phyloP scores from a whole-genome alignment of 1,139 yeast species.

The Nakaseomyces bracarensis region DNA sequence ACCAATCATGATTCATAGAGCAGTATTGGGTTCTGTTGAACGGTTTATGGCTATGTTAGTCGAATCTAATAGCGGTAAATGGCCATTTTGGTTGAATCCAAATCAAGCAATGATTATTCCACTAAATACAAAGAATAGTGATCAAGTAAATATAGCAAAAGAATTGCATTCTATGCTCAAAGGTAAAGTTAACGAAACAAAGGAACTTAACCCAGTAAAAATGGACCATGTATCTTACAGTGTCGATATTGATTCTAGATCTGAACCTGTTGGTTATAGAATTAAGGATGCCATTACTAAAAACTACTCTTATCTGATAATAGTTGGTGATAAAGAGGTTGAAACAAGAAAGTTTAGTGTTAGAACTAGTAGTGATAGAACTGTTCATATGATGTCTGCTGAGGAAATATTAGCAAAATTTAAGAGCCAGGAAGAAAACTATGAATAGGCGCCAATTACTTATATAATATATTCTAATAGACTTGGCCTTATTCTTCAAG shows the following conservation, averaged over 20 bases:
- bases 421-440: slow-evolving; percentile 42
- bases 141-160: slow-evolving; percentile 39
- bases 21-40: slow-evolving; percentile 90
- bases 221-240: slow-evolving; percentile 56
- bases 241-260: slow-evolving; percentile 67
- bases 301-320: slow-evolving; percentile 71
- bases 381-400: slow-evolving; percentile 37
- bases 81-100: slow-evolving; percentile 99
- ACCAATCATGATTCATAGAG: slow-evolving; percentile 93
- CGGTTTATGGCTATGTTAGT: slow-evolving; percentile 83
- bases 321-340: slow-evolving; percentile 83
- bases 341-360: slow-evolving; percentile 55
- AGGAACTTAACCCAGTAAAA: slow-evolving; percentile 34
- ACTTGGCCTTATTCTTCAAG: background rate
- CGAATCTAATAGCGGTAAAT: slow-evolving; percentile 85
- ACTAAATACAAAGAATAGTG: slow-evolving; percentile 54
- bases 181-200: slow-evolving; percentile 18
- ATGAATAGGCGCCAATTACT: slow-evolving; percentile 23
- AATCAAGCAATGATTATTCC: slow-evolving; percentile 86
- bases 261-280: slow-evolving; percentile 73
- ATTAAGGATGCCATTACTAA: slow-evolving; percentile 68
- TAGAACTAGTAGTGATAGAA: slow-evolving; percentile 51
- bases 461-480: background rate
- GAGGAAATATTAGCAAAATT: slow-evolving; percentile 46
- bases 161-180: slow-evolving; percentile 19